Percentiles rank a stretch among this genome's conserved stretches.
Evolutionary conservation across 2,329 filamentous ascomycete genomes (phyloP).

Genomic region (Dothistroma pini): DNA sequence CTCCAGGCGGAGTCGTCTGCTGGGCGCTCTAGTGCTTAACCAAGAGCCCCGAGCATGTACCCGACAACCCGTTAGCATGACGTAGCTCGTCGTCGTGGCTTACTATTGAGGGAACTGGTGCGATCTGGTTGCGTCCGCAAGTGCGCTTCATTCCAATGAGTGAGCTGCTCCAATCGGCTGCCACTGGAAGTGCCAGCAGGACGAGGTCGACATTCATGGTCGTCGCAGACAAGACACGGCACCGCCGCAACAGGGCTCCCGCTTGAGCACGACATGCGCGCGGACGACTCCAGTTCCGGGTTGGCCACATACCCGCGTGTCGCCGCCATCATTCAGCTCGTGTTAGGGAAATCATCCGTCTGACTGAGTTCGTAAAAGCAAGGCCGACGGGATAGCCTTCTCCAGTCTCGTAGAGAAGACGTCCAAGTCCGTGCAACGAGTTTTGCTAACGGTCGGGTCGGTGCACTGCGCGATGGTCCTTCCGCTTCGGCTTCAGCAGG

Average conservation of each 20-base stretch:
- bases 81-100: neutral
- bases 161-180: neutral
- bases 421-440: neutral
- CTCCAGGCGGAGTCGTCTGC: neutral
- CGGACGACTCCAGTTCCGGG: neutral
- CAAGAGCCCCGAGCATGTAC: neutral
- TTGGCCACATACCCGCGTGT: neutral
- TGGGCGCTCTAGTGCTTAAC: neutral
- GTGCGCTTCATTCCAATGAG: neutral
- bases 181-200: neutral
- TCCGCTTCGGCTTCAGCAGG: neutral
- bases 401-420: neutral
- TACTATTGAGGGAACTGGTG: neutral
- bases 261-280: neutral
- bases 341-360: neutral
- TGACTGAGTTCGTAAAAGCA: neutral
- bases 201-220: neutral
- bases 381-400: neutral
- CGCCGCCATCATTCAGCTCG: neutral
- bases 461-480: neutral
- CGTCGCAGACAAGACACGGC: constrained; percentile 1
- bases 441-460: neutral
- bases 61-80: neutral
- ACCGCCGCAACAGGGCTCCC: too few relatives aligned
- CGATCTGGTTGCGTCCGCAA: neutral